A percentile compares a stretch with the other conserved stretches of the same genome.
These are phyloP conservation scores for Penicillium odoratum DNA, from an alignment of 495 filamentous ascomycete species.

Conservation along the genomic window DNA sequence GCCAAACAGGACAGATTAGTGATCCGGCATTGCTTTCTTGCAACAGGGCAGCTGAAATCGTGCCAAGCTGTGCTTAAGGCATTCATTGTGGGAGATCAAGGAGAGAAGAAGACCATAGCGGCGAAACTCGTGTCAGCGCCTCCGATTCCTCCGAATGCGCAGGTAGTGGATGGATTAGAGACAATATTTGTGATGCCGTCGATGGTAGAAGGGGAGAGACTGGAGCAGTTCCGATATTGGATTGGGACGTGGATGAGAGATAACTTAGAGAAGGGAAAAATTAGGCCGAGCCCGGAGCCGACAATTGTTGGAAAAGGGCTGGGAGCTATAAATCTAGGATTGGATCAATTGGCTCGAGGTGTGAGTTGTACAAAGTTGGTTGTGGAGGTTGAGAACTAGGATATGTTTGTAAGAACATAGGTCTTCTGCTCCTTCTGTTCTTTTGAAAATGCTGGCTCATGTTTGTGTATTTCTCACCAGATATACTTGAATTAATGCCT, in stretches of 20 bases:
- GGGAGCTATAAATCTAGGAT: constrained; percentile 40
- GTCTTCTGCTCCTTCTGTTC: too few species aligned
- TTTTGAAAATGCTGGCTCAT: too few species aligned
- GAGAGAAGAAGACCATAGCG: constrained; percentile 7
- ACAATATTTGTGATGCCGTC: constrained; percentile 41
- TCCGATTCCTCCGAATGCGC: constrained; percentile 26
- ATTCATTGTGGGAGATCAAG: constrained; percentile 24
- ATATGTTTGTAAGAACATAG: too few species aligned
- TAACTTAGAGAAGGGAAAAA: constrained; percentile 37
- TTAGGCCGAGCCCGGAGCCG: constrained; percentile 48
- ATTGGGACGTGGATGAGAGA: constrained; percentile 45
- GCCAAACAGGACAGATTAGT: constrained; percentile 40
- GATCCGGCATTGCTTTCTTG: constrained; percentile 44
- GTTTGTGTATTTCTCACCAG: too few species aligned
- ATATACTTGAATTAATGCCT: too few species aligned
- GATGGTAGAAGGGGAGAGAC: constrained; percentile 30
- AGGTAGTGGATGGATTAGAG: constrained; percentile 38
- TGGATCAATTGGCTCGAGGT: constrained; percentile 41
- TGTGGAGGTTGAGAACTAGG: constrained; percentile 38
- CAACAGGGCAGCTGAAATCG: constrained; percentile 31
- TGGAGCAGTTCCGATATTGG: constrained; percentile 39
- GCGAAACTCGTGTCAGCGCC: constrained; percentile 44
- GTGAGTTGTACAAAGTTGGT: constrained; percentile 53
- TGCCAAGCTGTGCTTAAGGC: constrained; percentile 42
- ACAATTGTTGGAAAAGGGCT: constrained; percentile 46